These are phyloP conservation scores for Aleurites moluccanus DNA, from an alignment of 441 rosid species.

Conservation along the genomic window DNA sequence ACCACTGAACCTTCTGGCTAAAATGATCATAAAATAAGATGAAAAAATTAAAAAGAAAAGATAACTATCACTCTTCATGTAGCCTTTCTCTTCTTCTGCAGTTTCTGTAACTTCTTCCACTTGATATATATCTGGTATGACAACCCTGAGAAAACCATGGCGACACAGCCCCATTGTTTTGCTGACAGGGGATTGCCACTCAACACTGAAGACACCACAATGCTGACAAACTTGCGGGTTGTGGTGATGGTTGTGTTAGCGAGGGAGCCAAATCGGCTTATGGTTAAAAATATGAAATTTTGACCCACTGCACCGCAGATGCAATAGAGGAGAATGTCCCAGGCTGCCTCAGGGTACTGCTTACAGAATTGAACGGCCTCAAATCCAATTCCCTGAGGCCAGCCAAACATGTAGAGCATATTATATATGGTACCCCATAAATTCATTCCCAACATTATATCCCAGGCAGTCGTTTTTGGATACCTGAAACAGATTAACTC, in stretches of 20 bases:
- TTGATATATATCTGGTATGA: conserved; percentile 89
- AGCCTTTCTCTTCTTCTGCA: conserved; percentile 76
- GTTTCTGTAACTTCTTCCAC: conserved; percentile 72
- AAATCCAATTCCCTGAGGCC: conserved; percentile 69
- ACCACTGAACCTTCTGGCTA: conserved; percentile 29
- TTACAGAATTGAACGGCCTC: conserved; percentile 74
- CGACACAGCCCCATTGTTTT: conserved; percentile 93
- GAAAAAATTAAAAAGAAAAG: conserved; percentile 5
- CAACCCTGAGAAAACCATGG: conserved; percentile 91
- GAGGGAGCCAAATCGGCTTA: conserved; percentile 86
- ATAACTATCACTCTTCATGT: conserved; percentile 28
- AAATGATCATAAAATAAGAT: conserved; percentile 18
- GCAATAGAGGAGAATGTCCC: conserved; percentile 83
- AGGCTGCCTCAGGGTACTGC: conserved; percentile 86
- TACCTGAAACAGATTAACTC: conserved; percentile 43
- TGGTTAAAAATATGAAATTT: conserved; percentile 92
- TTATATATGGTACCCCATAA: conserved; percentile 94
- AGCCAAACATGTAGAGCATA: conserved; percentile 85
- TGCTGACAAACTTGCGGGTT: conserved; percentile 90
- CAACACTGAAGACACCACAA: conserved; percentile 78
- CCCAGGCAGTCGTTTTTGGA: conserved; percentile 90
- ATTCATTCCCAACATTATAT: conserved; percentile 96
- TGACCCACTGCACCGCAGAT: conserved; percentile 96
- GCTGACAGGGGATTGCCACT: conserved; percentile 86
- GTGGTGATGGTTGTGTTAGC: conserved; percentile 96